Conservation (phyloP, 306 rosid species). For the Oemleria cerasiformis region DNA sequence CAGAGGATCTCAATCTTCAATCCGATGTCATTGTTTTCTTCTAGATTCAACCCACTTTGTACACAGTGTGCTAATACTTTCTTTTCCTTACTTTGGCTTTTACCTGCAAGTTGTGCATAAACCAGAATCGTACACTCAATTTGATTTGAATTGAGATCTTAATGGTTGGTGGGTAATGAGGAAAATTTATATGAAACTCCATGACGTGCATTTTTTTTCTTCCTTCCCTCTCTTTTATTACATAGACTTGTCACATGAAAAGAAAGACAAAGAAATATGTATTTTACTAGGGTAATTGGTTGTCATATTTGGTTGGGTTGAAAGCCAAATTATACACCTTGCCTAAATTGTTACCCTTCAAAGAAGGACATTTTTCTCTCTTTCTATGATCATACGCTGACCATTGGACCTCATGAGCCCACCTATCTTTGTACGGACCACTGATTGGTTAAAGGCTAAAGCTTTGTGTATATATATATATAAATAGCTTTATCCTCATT, state of each 20-base stretch:
- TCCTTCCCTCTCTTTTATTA: too few relatives aligned
- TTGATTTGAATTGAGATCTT: neutral
- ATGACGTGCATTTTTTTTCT: too few relatives aligned
- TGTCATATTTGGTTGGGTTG: neutral
- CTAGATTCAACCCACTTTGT: neutral
- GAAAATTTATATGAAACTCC: too few relatives aligned
- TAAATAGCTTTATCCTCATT: neutral
- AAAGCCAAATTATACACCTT: constrained; percentile 3
- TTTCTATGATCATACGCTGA: neutral
- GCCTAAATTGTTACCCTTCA: neutral
- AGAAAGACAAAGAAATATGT: too few relatives aligned
- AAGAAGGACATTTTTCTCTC: constrained; percentile 5
- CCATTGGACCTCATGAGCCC: constrained; percentile 8
- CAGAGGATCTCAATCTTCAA: constrained; percentile 13
- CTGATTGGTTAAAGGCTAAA: neutral
- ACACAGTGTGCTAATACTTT: neutral
- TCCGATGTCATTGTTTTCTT: neutral
- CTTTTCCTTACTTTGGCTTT: neutral
- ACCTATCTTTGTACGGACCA: neutral
- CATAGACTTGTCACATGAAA: too few relatives aligned
- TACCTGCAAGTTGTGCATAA: constrained; percentile 20
- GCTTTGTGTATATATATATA: constrained; percentile 7
- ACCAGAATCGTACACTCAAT: neutral
- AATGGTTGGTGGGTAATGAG: too few relatives aligned
- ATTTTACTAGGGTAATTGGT: too few relatives aligned